phyloP scores from a whole-genome alignment of 2,329 filamentous ascomycete genomes.

The Talaromyces sp. region DNA sequence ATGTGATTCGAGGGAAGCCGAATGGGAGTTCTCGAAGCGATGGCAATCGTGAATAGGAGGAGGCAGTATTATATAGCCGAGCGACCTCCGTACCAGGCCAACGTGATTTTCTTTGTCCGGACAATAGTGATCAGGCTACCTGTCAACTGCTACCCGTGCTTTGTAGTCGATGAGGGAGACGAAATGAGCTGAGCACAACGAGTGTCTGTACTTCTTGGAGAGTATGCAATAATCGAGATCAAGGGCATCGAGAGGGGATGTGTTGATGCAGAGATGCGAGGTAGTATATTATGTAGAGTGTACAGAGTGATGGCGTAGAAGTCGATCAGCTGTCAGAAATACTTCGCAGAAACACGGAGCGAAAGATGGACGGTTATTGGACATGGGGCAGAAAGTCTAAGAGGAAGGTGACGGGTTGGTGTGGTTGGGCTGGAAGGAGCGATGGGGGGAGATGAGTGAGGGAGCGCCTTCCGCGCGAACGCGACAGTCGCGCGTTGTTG shows the following conservation, averaged over 20 bases:
- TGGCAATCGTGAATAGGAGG: not conserved
- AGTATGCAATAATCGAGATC: not conserved
- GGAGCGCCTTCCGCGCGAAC: not conserved
- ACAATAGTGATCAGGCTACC: not conserved
- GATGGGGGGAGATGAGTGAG: not conserved
- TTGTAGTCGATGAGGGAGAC: not conserved
- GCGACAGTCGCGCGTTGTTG: constrained; percentile 12
- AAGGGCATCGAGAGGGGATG: not conserved
- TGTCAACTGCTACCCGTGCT: not conserved
- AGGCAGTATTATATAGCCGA: not conserved
- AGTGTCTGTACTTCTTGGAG: not conserved
- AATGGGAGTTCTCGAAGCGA: not conserved
- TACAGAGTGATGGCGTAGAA: not conserved
- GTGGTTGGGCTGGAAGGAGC: constrained; percentile 1
- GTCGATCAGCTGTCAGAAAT: not conserved
- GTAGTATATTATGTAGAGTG: not conserved
- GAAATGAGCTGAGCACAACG: not conserved
- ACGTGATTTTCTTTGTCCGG: not conserved
- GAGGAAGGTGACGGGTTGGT: not conserved
- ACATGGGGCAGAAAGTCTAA: not conserved
- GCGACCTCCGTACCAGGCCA: not conserved
- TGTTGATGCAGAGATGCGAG: not conserved
- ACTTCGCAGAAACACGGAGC: not conserved
- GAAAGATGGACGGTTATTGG: not conserved
- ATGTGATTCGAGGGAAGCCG: constrained; percentile 2